phyloP scores from a whole-genome alignment of 2,329 filamentous ascomycete species.

The Cladosporium sphaerospermum region DNA sequence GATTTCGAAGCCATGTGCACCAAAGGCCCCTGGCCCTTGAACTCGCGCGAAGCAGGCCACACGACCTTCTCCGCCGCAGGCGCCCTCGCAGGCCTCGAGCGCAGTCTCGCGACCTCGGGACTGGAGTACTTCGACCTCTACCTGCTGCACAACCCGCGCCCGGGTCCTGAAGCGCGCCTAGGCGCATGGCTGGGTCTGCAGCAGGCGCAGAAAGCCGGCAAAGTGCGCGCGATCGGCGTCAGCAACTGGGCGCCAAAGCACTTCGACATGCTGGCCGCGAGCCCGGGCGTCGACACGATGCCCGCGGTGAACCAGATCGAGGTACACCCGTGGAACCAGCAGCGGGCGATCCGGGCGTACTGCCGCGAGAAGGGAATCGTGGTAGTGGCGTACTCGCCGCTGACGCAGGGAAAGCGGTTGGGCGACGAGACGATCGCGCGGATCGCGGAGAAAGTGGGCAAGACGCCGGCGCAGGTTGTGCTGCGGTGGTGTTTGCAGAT shows the following conservation, averaged over 20 bases:
- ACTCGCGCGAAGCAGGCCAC: conserved; percentile 32
- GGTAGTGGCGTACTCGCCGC: conserved; percentile 60
- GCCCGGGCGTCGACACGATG: conserved; percentile 10
- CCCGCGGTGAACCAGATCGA: conserved; percentile 51
- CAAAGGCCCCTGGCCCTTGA: conserved; percentile 27
- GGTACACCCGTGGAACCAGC: conserved; percentile 64
- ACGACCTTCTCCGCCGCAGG: conserved; percentile 32
- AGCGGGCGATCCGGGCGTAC: conserved; percentile 64
- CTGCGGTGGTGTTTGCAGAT: conserved; percentile 75
- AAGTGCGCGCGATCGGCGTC: conserved; percentile 45
- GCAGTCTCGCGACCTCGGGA: conserved; percentile 66
- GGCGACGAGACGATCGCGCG: conserved; percentile 57
- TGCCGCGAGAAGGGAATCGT: conserved; percentile 64
- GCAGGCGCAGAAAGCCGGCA: conserved; percentile 46
- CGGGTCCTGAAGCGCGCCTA: conserved; percentile 59
- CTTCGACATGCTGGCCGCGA: conserved; percentile 43
- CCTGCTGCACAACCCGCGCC: conserved; percentile 74
- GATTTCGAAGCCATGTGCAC: conserved; percentile 15
- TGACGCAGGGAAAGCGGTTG: conserved; percentile 58
- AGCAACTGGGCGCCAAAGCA: conserved; percentile 45
- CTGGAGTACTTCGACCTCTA: conserved; percentile 77
- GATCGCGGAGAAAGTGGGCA: conserved; percentile 63
- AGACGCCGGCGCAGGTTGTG: conserved; percentile 66
- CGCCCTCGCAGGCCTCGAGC: conserved; percentile 56
- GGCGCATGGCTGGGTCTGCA: conserved; percentile 74